Evolutionary conservation across 2,329 filamentous ascomycete species (phyloP).

Genomic region (Daldinia sp.): DNA sequence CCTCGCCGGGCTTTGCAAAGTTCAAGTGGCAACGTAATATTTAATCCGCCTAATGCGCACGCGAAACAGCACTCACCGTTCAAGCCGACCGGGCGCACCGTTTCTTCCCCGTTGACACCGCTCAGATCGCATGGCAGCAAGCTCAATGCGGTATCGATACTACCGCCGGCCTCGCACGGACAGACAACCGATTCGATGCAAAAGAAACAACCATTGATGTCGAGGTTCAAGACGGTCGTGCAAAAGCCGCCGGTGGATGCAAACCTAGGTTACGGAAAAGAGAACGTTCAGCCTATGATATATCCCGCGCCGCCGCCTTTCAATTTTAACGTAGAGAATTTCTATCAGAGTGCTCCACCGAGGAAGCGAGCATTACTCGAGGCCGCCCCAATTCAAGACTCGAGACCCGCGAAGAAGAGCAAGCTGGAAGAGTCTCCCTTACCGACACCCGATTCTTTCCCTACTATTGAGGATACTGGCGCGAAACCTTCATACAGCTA

Average conservation of each 20-base stretch:
- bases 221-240: conserved; percentile 65
- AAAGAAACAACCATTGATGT: conserved; percentile 69
- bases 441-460: conserved; percentile 81
- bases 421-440: conserved; percentile 67
- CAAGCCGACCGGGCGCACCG: conserved; percentile 65
- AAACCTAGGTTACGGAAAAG: conserved; percentile 58
- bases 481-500: conserved; percentile 92
- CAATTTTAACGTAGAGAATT: conserved; percentile 60
- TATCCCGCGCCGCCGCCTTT: conserved; percentile 58
- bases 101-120: conserved; percentile 67
- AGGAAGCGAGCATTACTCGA: conserved; percentile 74
- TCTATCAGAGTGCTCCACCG: conserved; percentile 59
- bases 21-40: conserved; percentile 68
- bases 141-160: conserved; percentile 73
- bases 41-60: conserved; percentile 68
- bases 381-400: conserved; percentile 75
- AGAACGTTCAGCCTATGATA: conserved; percentile 62
- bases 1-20: conserved; percentile 58
- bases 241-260: conserved; percentile 62
- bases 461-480: conserved; percentile 83
- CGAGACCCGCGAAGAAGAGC: conserved; percentile 71
- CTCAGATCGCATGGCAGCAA: conserved; percentile 66
- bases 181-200: conserved; percentile 72
- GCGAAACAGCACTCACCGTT: conserved; percentile 71
- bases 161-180: conserved; percentile 64